Base-by-base conservation (phyloP, 75 land plant genomes). In the Azolla pinnata region DNA sequence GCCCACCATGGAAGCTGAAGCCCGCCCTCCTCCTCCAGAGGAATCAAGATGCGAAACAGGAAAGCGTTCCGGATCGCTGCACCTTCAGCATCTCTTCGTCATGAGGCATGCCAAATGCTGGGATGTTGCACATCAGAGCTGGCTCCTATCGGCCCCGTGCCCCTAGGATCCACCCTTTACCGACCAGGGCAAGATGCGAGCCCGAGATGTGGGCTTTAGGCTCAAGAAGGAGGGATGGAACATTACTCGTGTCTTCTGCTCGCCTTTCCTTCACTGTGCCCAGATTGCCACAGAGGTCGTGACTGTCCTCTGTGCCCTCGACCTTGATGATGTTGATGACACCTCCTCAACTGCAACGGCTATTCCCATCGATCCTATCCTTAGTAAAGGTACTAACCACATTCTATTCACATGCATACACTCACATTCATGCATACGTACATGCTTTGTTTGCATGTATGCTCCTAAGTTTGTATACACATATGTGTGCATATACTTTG, bases 141-240 rank as follows among this genome's bases (percentile, higher is more conserved):
- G 97, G 97, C n/a, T 62, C 23, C 3, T 33, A 2, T 68, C 55
- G 29, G 86, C 86, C 17, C 63, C 38, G 12, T 70, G 95, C 40
- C 84, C 84, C 7, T 92, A 89, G 95, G 97, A 92, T 57, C 97
- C 97, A 14, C 88, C 84, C 2, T 70, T 92, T 7, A 70, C 77
- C 26, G 83, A 82, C 1, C 53, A 12, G 33, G 97, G 97, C 14
- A 69, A 61, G 67, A 44, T 21, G 45, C 72, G 81, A 44, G 89
- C 97, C 2, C 76, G 82, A 68, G 31, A 47, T 28, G 84, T 73
- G 17, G 97, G 95, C 9, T 54, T 59, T 44, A 44, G 12, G 45
- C 26, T 92, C 48, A 69, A 77, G 20, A 31, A 17, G 1, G 58
- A 68, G 27, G 79, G 70, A 0, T 61, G 66, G 38, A 75, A 73